These are phyloP conservation scores for Epichloe gansuensis DNA, from an alignment of 2,329 filamentous ascomycete genomes.

Conservation along the genomic window DNA sequence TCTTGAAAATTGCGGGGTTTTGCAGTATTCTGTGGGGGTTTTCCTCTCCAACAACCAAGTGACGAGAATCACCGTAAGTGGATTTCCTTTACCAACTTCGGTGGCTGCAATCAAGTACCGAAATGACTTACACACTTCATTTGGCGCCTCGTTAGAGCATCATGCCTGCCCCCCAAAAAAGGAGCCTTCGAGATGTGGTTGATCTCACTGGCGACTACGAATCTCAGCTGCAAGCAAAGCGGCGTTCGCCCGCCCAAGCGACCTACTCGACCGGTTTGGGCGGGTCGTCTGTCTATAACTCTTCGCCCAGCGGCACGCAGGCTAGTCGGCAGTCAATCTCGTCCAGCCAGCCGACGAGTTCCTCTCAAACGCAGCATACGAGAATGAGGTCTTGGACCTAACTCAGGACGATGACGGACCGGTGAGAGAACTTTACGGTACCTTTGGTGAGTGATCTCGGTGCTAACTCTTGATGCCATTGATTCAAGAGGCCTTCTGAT, in stretches of 20 bases:
- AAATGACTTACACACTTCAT: not conserved
- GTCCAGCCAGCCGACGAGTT: constrained; percentile 4
- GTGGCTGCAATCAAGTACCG: not conserved
- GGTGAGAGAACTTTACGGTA: constrained; percentile 33
- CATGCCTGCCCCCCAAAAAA: constrained; percentile 17
- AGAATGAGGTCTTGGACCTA: constrained; percentile 29
- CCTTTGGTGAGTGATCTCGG: constrained; percentile 22
- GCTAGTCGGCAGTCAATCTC: constrained; percentile 1
- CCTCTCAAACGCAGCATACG: constrained; percentile 10
- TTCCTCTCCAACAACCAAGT: too few species aligned
- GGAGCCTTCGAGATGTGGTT: constrained; percentile 20
- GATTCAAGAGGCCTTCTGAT: not conserved
- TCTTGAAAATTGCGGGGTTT: not conserved
- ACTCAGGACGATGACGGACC: constrained; percentile 31
- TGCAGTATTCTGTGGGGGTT: not conserved
- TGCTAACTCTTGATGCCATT: not conserved
- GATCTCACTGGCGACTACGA: constrained; percentile 29
- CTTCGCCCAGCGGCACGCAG: constrained; percentile 5
- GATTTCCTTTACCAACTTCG: not conserved
- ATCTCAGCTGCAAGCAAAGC: constrained; percentile 13
- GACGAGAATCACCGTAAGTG: not conserved
- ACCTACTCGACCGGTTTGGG: constrained; percentile 8
- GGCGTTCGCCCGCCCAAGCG: constrained; percentile 11
- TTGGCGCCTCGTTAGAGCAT: not conserved
- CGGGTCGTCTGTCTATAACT: constrained; percentile 9